These are phyloP conservation scores for Setomelanomma holmii DNA, from an alignment of 2,329 filamentous ascomycete genomes.

Conservation along the genomic window DNA sequence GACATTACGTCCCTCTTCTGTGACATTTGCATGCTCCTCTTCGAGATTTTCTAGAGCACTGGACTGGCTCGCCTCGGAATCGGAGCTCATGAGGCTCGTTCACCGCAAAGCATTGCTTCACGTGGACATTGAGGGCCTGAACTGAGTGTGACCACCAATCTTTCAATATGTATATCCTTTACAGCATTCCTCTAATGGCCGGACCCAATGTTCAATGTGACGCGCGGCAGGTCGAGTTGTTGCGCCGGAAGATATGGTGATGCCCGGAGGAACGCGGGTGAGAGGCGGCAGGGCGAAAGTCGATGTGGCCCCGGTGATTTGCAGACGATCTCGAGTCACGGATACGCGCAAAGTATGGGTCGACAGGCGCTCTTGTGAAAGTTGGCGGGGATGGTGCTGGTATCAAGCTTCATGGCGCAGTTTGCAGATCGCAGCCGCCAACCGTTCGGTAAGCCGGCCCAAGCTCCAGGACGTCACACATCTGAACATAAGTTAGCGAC, in stretches of 20 bases:
- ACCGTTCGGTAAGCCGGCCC: slow-evolving; percentile 21
- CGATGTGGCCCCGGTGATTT: background rate
- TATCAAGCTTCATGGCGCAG: slow-evolving; percentile 27
- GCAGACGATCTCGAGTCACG: background rate
- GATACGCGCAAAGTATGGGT: background rate
- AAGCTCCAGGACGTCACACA: slow-evolving; percentile 28
- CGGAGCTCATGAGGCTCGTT: slow-evolving; percentile 72
- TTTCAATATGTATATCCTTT: background rate
- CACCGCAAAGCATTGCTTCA: slow-evolving; percentile 61
- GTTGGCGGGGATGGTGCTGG: slow-evolving; percentile 10
- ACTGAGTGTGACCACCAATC: background rate
- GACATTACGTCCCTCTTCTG: slow-evolving; percentile 59
- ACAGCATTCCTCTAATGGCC: slow-evolving; percentile 11
- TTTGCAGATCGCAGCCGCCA: slow-evolving; percentile 18
- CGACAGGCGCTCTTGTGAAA: background rate
- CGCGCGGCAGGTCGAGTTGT: background rate
- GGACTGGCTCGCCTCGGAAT: slow-evolving; percentile 67
- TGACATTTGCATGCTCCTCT: slow-evolving; percentile 38
- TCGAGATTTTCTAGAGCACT: slow-evolving; percentile 60
- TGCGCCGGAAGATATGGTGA: background rate
- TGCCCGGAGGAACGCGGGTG: background rate
- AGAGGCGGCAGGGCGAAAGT: background rate
- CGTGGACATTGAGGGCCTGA: slow-evolving; percentile 21
- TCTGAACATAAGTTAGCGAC: background rate
- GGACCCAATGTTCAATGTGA: background rate